phyloP scores from a whole-genome alignment of 1,284 basidiomycete genomes.

The Kalmanozyma brasiliensis region DNA sequence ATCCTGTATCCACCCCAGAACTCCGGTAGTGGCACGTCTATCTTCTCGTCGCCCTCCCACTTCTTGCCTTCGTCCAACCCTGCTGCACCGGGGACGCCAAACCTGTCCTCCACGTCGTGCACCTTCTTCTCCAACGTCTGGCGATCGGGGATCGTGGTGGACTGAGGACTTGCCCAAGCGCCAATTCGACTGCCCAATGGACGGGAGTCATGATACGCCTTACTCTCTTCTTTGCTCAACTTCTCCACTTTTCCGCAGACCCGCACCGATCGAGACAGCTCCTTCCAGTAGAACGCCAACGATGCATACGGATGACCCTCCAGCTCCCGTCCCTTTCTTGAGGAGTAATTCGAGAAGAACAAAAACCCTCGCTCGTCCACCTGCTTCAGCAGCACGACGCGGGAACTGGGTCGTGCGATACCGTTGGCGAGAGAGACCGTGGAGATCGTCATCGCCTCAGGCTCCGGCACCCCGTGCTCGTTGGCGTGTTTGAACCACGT shows the following conservation, averaged over 20 bases:
- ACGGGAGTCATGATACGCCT: conserved; percentile 84
- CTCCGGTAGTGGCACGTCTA: conserved; percentile 79
- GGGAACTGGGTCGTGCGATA: conserved; percentile 75
- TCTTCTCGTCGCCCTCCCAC: conserved; percentile 30
- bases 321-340: conserved; percentile 87
- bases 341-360: conserved; percentile 96
- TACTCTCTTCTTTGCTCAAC: conserved; percentile 77
- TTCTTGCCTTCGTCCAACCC: conserved; percentile 39
- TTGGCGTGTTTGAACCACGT: conserved; percentile 60
- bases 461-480: conserved; percentile 56
- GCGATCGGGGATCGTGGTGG: conserved; percentile 79
- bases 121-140: conserved; percentile 74
- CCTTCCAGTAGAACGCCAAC: conserved; percentile 90
- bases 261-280: conserved; percentile 82
- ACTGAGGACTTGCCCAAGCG: conserved; percentile 92
- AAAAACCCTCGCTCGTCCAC: conserved; percentile 77
- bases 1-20: conserved; percentile 98
- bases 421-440: conserved; percentile 43
- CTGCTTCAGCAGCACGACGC: conserved; percentile 91
- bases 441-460: conserved; percentile 66
- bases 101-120: conserved; percentile 74
- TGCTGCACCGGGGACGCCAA: conserved; percentile 71
- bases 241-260: conserved; percentile 86
- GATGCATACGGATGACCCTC: conserved; percentile 76
- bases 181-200: conserved; percentile 87